Base-by-base conservation (phyloP, 2,329 filamentous ascomycete genomes). In the Penicillium hordei region DNA sequence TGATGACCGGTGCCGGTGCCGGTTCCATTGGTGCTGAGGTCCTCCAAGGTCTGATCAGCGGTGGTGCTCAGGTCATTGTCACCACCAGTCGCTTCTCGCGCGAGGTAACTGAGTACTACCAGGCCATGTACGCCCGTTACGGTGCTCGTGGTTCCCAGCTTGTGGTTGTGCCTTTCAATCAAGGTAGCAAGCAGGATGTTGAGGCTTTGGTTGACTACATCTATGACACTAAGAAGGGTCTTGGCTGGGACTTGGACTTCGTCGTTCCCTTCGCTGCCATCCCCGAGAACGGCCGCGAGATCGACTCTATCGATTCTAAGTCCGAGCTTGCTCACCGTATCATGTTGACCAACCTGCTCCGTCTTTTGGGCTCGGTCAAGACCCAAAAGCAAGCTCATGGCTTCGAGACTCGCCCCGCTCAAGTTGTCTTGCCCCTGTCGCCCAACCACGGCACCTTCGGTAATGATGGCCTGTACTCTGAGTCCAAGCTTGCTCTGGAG, bases 371-470 rank as follows among this genome's bases (percentile, higher is more conserved):
- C 68, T 86, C 81, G 63, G 89, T 99, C 78, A 99, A 97, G 84
- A 79, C 87, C 6, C 90, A 97, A 76, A 99, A 99, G 83, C 83
- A 88, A 29, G 84, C 89, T 64, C 87, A 90, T 65, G 91, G 90
- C 57, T 96, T 94, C 70, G 92, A 96, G 80, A 99, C 94, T 34
- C 90, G 94, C 39, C 94, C 94, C 48, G 94, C 94, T 27, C 94
- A 99, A 77, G 93, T 97, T 69, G 93, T 99, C 60, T 84, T 99
- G 27, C 94, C 94, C 46, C 83, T 99, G 9, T 99, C 94, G 3
- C 94, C 94, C 59, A 99, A 99, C 80, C 95, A 99, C 78, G 94
- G 94, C 65, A 99, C 93, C 33, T 99, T 99, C 68, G 94, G 94
- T 72, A 97, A 91, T 73, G 94, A 99, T 69, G 94, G 94, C 80